A percentile compares a stretch with the other conserved stretches of the same genome.
These are phyloP conservation scores for Colletotrichum simmondsii DNA, from an alignment of 2,329 filamentous ascomycete species.

Conservation along the genomic window DNA sequence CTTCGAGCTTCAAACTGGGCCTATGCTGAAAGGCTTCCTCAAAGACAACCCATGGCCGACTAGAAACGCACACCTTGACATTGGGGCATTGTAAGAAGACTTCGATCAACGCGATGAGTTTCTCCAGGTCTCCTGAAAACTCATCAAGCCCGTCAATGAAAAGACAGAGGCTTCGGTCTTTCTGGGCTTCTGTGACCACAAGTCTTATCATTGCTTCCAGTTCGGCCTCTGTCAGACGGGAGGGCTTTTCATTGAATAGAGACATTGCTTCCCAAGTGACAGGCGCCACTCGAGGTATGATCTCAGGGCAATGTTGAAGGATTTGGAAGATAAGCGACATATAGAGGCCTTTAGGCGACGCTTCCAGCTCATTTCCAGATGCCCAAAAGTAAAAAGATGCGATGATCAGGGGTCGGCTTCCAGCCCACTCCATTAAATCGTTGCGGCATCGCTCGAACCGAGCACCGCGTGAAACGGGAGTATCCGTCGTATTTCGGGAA, in stretches of 20 bases:
- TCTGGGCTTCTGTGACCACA: background rate
- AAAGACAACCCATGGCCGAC: conserved; percentile 41
- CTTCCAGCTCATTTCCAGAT: background rate
- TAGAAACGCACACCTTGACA: conserved; percentile 45
- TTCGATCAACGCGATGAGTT: conserved; percentile 21
- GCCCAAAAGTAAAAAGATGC: conserved; percentile 9
- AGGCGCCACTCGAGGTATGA: background rate
- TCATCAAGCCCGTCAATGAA: conserved; percentile 43
- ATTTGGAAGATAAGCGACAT: background rate
- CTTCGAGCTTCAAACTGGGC: conserved; percentile 30
- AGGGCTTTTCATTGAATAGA: background rate
- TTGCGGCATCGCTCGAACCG: background rate
- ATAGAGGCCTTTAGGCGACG: background rate
- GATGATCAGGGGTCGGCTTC: background rate
- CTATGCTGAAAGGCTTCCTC: conserved; percentile 26
- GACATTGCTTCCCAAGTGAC: background rate
- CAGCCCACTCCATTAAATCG: background rate
- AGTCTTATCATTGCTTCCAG: background rate
- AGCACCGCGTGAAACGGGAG: background rate
- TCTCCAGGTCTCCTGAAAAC: conserved; percentile 28
- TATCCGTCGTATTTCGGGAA: background rate
- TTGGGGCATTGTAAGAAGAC: background rate
- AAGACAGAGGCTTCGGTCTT: conserved; percentile 30
- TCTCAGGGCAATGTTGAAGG: background rate
- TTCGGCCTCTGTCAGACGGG: background rate